These are phyloP conservation scores for Teratosphaeria gauchensis DNA, from an alignment of 2,329 filamentous ascomycete species.

Conservation along the genomic window DNA sequence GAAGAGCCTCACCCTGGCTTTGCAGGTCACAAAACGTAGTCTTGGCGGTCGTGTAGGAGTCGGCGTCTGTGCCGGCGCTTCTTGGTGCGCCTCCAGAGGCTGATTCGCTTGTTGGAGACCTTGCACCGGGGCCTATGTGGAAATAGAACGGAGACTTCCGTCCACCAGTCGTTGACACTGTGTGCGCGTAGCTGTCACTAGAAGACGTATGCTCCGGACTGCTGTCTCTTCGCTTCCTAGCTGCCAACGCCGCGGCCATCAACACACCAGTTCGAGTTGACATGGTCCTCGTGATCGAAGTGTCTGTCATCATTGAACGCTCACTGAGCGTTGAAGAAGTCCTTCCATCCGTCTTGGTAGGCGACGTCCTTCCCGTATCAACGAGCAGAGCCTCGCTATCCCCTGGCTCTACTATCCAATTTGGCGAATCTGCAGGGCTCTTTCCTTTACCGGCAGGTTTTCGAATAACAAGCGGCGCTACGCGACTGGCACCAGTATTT, in stretches of 20 bases:
- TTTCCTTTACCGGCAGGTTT: conserved; percentile 1
- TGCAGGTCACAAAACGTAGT: conserved; percentile 41
- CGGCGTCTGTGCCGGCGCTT: conserved; percentile 26
- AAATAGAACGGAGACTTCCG: conserved; percentile 22
- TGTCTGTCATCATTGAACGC: conserved; percentile 34
- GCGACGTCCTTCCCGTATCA: conserved; percentile 32
- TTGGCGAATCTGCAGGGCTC: conserved; percentile 13
- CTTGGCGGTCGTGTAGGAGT: conserved; percentile 43
- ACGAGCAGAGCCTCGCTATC: conserved; percentile 7
- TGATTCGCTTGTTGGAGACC: conserved; percentile 8
- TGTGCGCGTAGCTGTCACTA: conserved; percentile 18
- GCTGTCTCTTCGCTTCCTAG: conserved; percentile 1
- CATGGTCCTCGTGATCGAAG: conserved; percentile 34
- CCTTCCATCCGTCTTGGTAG: conserved; percentile 45
- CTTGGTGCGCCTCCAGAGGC: not conserved
- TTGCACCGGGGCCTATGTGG: conserved; percentile 4
- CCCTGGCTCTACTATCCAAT: conserved; percentile 19
- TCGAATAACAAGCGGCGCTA: not conserved
- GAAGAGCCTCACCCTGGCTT: conserved; percentile 43
- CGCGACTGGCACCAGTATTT: conserved; percentile 14
- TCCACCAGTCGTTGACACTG: conserved; percentile 27
- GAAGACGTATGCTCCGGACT: conserved; percentile 6
- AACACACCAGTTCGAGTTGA: conserved; percentile 36
- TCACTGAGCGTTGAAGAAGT: conserved; percentile 50
- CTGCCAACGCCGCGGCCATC: conserved; percentile 22